phyloP scores from a whole-genome alignment of 225 moss, liverwort and hornwort genomes.

The Marchantia polymorpha region DNA sequence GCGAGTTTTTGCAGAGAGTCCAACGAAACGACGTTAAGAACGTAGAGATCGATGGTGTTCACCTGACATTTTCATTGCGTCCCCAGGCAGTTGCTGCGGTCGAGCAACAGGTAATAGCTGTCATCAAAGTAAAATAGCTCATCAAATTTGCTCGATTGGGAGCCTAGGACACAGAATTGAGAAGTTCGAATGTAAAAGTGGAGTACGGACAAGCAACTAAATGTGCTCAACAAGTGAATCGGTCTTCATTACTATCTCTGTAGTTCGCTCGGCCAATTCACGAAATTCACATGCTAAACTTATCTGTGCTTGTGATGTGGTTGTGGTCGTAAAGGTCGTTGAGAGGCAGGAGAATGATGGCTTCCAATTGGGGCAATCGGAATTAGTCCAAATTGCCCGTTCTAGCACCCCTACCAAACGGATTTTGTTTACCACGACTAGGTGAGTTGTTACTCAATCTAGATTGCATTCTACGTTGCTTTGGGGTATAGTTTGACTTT shows the following conservation, averaged over 20 bases:
- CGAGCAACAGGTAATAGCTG: conserved; percentile 38
- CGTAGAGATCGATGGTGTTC: conserved; percentile 89
- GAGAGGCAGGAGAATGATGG: conserved; percentile 50
- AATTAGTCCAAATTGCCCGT: conserved; percentile 53
- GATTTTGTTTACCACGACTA: conserved; percentile 75
- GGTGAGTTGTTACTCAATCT: conserved; percentile 11
- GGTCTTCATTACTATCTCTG: not conserved
- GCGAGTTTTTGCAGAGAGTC: conserved; percentile 81
- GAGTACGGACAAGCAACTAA: not conserved
- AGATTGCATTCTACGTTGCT: not conserved
- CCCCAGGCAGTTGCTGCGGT: conserved; percentile 36
- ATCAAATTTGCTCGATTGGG: not conserved
- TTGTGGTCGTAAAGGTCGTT: conserved; percentile 43
- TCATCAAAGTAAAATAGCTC: not conserved
- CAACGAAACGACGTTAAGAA: conserved; percentile 69
- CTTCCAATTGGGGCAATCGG: conserved; percentile 44
- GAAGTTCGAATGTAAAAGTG: not conserved
- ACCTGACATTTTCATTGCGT: conserved; percentile 79
- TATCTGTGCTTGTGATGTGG: conserved; percentile 8
- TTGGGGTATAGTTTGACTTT: not conserved
- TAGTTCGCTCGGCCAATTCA: not conserved
- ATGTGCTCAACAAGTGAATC: not conserved
- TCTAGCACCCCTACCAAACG: conserved; percentile 58
- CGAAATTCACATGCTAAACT: not conserved
- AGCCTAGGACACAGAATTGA: not conserved